Base-by-base conservation (phyloP, 768 basidiomycete genomes). In the Boletus huronensis region DNA sequence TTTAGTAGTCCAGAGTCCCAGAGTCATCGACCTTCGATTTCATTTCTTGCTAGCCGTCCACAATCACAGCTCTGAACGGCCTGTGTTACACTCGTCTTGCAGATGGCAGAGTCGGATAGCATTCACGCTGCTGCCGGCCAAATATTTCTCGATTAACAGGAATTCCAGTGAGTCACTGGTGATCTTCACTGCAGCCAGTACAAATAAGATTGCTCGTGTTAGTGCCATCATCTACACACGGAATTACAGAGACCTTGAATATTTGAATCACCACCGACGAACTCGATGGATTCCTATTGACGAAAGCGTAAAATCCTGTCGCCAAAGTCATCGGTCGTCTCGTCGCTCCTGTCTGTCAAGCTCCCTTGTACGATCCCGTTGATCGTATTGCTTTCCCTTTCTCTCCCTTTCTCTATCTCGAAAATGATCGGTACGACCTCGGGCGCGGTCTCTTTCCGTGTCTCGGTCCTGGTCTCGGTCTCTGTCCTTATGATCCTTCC, bases 351-450 rank as follows among this genome's bases (percentile, higher is more conserved):
- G 61, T 36, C 46, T 59, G 11, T 61, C 60, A 2, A 54, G 54
- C 45, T 68, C 64, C 49, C 64, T 52, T 6, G 64, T 43, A 13
- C 48, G 61, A 43, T 64, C 57, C 41, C 52, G 55, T 26, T 47
- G 36, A 32, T 51, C 29, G 16, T 58, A 52, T 21, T 34, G 38
- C 14, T 32, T 55, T 17, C 34, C 56, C 6, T 28, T 54, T 13
- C 42, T 41, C 4, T 52, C 48, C 46, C 53, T 46, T 19, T 48
- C 49, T 50, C 57, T 62, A 35, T 75, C 71, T 48, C 67, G 67
- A 36, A 70, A 72, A n/a, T 55, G 38, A 42, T 70, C 66, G 11
- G 50, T 28, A 43, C 61, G 64, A 36, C 72, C 71, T 43, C 72
- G 63, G 29, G 68, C 59, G 38, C 72, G 69, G 29, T 67, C 65